These are phyloP conservation scores for Saccharomycopsis vini DNA, from an alignment of 805 yeast species.

Conservation along the genomic window DNA sequence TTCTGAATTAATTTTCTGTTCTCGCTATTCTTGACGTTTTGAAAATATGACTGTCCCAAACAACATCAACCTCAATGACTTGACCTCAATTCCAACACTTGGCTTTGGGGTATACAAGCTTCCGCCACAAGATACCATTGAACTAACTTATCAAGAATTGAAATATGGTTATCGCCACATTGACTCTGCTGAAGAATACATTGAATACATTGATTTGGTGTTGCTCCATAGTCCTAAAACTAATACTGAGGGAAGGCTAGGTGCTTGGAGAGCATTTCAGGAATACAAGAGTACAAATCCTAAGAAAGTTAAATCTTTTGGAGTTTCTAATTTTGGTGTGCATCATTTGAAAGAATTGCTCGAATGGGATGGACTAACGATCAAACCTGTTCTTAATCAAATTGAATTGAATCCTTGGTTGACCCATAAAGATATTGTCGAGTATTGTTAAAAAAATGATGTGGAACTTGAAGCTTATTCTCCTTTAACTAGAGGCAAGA, in stretches of 20 bases:
- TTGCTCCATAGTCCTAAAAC: conserved; percentile 38
- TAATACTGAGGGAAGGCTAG: conserved; percentile 40
- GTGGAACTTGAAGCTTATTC: conserved; percentile 53
- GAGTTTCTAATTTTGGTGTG: conserved; percentile 67
- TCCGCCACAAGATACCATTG: conserved; percentile 26
- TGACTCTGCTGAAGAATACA: conserved; percentile 52
- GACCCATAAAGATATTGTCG: conserved; percentile 31
- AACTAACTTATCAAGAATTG: conserved; percentile 37
- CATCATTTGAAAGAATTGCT: conserved; percentile 53
- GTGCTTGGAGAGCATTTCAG: conserved; percentile 64
- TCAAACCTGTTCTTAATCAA: conserved; percentile 49
- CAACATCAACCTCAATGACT: background rate
- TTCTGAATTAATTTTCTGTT: too few relatives aligned
- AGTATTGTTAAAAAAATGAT: conserved; percentile 35
- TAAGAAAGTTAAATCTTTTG: conserved; percentile 49
- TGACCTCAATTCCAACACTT: conserved; percentile 15
- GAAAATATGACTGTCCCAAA: too few relatives aligned
- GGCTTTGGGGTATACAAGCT: conserved; percentile 24
- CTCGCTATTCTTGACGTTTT: too few relatives aligned
- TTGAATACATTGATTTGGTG: conserved; percentile 1
- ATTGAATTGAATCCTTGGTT: conserved; percentile 47
- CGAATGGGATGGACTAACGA: conserved; percentile 36
- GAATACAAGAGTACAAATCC: conserved; percentile 57
- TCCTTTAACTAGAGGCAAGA: conserved; percentile 50
- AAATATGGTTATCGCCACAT: conserved; percentile 51